Percentiles rank a stretch among this genome's conserved stretches.
Evolutionary conservation across 352 stramenopile genomes (phyloP).

Genomic region (Thraustochytrium sp.): DNA sequence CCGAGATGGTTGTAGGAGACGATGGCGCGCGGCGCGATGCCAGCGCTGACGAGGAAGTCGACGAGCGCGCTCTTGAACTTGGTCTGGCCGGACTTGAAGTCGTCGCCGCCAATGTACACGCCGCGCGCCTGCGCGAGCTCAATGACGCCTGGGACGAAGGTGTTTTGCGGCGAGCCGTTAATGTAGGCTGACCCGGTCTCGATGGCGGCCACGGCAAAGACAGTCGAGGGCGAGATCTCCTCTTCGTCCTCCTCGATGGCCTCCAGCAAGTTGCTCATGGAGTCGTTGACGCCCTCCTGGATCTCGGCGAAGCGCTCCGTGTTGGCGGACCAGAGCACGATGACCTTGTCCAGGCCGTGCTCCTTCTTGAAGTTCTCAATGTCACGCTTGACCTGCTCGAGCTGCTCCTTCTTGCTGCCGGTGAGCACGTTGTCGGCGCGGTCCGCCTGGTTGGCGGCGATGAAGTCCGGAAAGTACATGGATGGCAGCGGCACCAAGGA

Average conservation of each 20-base stretch:
- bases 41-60: slow-evolving; percentile 96
- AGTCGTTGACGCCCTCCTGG: slow-evolving; percentile 96
- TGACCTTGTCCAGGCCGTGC: slow-evolving; percentile 92
- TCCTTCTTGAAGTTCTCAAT: slow-evolving; percentile 93
- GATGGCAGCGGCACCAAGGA: slow-evolving; percentile 90
- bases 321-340: slow-evolving; percentile 98
- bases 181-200: slow-evolving; percentile 98
- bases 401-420: slow-evolving; percentile 79
- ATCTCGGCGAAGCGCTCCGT: slow-evolving; percentile 97
- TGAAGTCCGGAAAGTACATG: slow-evolving; percentile 99
- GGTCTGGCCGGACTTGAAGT: slow-evolving; percentile 99
- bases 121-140: slow-evolving; percentile 87
- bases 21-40: slow-evolving; percentile 98
- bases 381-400: slow-evolving; percentile 65
- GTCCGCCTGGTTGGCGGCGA: slow-evolving; percentile 97
- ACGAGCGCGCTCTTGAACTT: slow-evolving; percentile 99
- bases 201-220: slow-evolving; percentile 97
- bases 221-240: slow-evolving; percentile 85
- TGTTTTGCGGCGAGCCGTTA: slow-evolving; percentile 98
- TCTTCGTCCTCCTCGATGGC: slow-evolving; percentile 89
- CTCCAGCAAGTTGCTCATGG: slow-evolving; percentile 88
- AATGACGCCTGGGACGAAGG: slow-evolving; percentile 94
- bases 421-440: slow-evolving; percentile 94
- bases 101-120: slow-evolving; percentile 94
- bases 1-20: slow-evolving; percentile 99